Base-by-base conservation (phyloP, 1,284 basidiomycete species). In the Tetrapyrgos nigripes region DNA sequence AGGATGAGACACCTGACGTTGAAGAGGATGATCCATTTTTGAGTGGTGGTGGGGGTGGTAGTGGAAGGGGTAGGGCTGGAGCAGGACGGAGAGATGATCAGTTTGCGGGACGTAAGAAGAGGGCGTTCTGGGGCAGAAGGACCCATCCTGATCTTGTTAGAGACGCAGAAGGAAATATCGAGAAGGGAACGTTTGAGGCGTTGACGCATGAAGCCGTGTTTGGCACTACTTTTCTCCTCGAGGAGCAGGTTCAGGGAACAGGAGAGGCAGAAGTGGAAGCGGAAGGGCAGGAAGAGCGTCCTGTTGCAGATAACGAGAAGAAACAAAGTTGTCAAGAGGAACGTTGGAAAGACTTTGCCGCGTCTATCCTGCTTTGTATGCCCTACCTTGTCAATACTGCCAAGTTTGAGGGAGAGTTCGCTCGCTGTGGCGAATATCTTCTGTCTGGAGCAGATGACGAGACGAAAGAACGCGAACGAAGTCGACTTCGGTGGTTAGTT, bases 131-230 rank as follows among this genome's bases (percentile, higher is more conserved):
- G 91, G 92, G 92, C 8, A 78, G 89, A 55, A 78, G 78, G 49
- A 86, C 83, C 3, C 92, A 94, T 75, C 92, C 92, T 11, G 86
- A 89, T 58, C 73, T 94, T 11, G 73, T 83, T 3, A 60, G 78
- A 37, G 73, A 68, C 63, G 70, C 70, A n/a, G 73, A 69, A 10
- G 80, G 76, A 4, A 71, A 64, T 17, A 77, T 91, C 28, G 77
- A 83, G 65, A 85, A 81, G 48, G 92, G 91, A 2, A 86, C 85
- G 1, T 82, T 88, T 44, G 92, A 93, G 68, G 90, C 92, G 1
- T 78, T 94, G 10, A 76, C 89, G 0, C 92, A 94, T 67, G 92
- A 94, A 73, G 75, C 85, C 5, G 85, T 92, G 11, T 93, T 94
- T 68, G 87, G 83, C n/a, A 91, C 89, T 0, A 86, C 84, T 3